Percentiles rank a stretch among this genome's conserved stretches.
Conservation (phyloP, 2,329 filamentous ascomycete genomes). For the Sporothrix sp. region DNA sequence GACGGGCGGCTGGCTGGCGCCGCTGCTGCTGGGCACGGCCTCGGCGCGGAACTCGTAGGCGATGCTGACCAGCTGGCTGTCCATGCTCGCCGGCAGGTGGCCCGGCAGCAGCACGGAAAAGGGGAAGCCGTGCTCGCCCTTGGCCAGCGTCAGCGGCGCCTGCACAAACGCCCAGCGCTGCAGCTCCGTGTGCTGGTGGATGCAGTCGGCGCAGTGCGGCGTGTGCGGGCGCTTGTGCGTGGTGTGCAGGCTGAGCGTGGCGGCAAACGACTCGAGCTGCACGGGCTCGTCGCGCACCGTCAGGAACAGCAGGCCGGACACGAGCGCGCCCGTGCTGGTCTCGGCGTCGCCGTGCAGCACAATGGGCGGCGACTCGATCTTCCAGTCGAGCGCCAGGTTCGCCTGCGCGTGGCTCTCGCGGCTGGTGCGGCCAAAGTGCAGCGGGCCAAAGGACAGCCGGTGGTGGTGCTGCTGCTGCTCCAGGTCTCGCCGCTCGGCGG, state of each 20-base stretch:
- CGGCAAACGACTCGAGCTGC: conserved; percentile 62
- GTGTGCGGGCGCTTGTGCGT: conserved; percentile 75
- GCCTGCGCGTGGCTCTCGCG: conserved; percentile 33
- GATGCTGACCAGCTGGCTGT: conserved; percentile 62
- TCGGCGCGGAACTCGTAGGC: conserved; percentile 70
- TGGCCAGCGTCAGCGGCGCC: conserved; percentile 39
- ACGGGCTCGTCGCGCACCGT: conserved; percentile 56
- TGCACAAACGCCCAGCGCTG: conserved; percentile 70
- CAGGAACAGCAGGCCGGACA: conserved; percentile 74
- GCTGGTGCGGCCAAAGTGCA: conserved; percentile 33
- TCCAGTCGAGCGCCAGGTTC: conserved; percentile 40
- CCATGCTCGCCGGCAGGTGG: conserved; percentile 73
- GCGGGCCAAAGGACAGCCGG: conserved; percentile 30
- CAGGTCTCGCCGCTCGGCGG: conserved; percentile 19
- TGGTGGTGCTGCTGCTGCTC: conserved; percentile 32
- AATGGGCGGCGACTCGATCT: conserved; percentile 77
- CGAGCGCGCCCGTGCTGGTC: conserved; percentile 70
- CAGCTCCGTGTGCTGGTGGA: conserved; percentile 60
- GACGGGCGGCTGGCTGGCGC: conserved; percentile 35
- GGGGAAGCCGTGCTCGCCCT: conserved; percentile 66
- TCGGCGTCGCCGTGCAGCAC: conserved; percentile 70
- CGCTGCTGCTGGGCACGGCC: conserved; percentile 49
- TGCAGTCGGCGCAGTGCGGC: conserved; percentile 68
- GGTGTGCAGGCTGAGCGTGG: conserved; percentile 60
- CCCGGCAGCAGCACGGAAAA: conserved; percentile 83